Conservation (phyloP, 176 grass and related monocot genomes). For the Ampelocalamus luodianensis region DNA sequence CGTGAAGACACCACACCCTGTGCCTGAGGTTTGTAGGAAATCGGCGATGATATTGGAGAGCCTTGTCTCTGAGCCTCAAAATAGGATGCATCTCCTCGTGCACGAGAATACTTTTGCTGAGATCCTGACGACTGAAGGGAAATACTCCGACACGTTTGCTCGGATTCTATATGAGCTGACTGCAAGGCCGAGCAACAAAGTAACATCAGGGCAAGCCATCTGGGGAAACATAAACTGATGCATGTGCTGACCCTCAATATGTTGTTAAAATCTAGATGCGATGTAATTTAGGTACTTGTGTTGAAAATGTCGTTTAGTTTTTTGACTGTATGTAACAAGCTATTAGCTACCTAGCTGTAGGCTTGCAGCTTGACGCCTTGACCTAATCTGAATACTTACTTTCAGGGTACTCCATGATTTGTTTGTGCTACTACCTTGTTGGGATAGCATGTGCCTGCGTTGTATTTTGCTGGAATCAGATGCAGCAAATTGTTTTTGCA, state of each 20-base stretch:
- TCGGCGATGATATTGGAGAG: slow-evolving; percentile 90
- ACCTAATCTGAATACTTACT: neutral
- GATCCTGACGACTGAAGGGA: slow-evolving; percentile 83
- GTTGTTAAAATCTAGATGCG: slow-evolving; percentile 20
- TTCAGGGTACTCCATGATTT: neutral
- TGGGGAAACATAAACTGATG: slow-evolving; percentile 96
- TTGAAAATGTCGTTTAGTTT: slow-evolving; percentile 9
- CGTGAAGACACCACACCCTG: slow-evolving; percentile 75
- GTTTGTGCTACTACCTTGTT: neutral
- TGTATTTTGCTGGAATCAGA: slow-evolving; percentile 19
- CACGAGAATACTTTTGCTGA: slow-evolving; percentile 94
- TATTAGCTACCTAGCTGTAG: slow-evolving; percentile 37
- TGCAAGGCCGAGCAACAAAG: slow-evolving; percentile 83
- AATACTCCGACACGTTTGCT: slow-evolving; percentile 88
- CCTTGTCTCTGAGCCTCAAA: slow-evolving; percentile 90
- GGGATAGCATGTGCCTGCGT: neutral
- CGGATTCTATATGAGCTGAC: slow-evolving; percentile 88
- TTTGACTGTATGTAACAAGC: slow-evolving; percentile 33
- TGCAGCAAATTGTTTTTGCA: neutral
- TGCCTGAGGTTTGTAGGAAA: slow-evolving; percentile 87
- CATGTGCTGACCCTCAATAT: neutral
- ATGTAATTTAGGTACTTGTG: slow-evolving; percentile 24
- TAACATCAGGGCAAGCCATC: slow-evolving; percentile 69
- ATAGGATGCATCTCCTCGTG: slow-evolving; percentile 76
- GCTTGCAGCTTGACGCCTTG: neutral